Evolutionary conservation across 257 asterid genomes (phyloP), one percentile per base, ranked within the genome.

Genomic region (Rauvolfia tetraphylla): DNA sequence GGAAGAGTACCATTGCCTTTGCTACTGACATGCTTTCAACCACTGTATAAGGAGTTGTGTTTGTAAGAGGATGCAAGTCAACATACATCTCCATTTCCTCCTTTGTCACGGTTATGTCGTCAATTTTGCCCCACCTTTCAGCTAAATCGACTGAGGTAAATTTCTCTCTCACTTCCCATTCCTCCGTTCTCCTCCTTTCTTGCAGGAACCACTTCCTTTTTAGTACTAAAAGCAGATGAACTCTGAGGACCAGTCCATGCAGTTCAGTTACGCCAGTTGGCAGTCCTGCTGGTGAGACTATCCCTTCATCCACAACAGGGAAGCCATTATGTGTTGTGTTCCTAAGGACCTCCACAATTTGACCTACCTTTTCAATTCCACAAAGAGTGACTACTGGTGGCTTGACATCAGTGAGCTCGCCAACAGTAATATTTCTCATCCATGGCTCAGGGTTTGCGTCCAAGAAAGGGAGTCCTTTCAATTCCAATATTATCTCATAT

Each of bases 391-490:
- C 86, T 18, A 87, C 89, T 39, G 89, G 80, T 49, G 95, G 86
- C 84, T 94, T 94, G 68, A 77, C 93, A 82, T 89, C 92, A 41
- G 88, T 87, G 1, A 94, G 92, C 84, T 94, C 97, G 1, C 95
- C 91, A 51, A 87, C 98, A 58, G 91, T 92, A 25, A 93, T 85
- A 82, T 90, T 90, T 84, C 97, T 89, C 97, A 92, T 92, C 97
- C 97, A 93, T 67, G 98, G 96, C 86, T 93, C 97, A 3, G 98
- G 92, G 65, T 89, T 81, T 63, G 98, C 90, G 4, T 89, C 97
- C 87, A 92, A 83, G 96, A 93, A 93, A 69, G 98, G 98, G 23
- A 93, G 83, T 59, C 97, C 98, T 87, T 93, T 92, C 63, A 92
- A 85, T 70, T 93, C 97, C 73, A 93, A 84, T 81, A 93, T 93